Conservation (phyloP, 805 yeast species). For the Yarrowia hollandica region DNA sequence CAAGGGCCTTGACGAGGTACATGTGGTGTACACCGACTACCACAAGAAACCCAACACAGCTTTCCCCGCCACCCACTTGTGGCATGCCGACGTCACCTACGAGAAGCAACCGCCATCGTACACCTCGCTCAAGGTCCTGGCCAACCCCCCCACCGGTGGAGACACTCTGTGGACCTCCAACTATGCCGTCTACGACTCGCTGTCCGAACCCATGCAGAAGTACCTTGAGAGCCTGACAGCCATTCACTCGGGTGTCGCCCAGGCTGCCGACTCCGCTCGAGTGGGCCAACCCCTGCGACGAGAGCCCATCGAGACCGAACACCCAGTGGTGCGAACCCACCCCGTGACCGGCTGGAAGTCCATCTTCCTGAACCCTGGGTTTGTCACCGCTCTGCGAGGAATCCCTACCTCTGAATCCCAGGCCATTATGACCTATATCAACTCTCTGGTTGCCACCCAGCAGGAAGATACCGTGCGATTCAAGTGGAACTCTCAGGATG, state of each 20-base stretch:
- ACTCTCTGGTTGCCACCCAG: conserved; percentile 47
- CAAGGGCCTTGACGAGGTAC: conserved; percentile 55
- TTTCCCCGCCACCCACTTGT: conserved; percentile 33
- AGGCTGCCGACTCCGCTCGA: conserved; percentile 21
- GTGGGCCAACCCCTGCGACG: conserved; percentile 49
- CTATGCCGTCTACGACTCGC: conserved; percentile 61
- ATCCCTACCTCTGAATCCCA: conserved; percentile 68
- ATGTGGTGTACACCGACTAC: conserved; percentile 56
- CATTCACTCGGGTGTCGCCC: conserved; percentile 52
- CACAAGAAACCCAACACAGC: conserved; percentile 20
- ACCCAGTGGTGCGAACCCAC: conserved; percentile 53
- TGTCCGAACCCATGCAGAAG: conserved; percentile 60
- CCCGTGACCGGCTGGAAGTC: conserved; percentile 52
- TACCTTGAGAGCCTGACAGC: conserved; percentile 57
- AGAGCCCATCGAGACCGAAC: conserved; percentile 44
- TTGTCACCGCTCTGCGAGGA: conserved; percentile 63
- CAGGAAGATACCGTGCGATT: conserved; percentile 56
- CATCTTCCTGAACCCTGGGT: conserved; percentile 46
- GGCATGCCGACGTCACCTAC: conserved; percentile 57
- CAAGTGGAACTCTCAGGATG: conserved; percentile 52
- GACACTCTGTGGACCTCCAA: conserved; percentile 65
- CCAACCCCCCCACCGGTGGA: conserved; percentile 62
- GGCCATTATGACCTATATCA: conserved; percentile 54
- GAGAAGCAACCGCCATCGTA: conserved; percentile 56
- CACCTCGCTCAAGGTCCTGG: conserved; percentile 53